These are phyloP conservation scores for Puccinia hordei DNA, from an alignment of 1,284 basidiomycete species.

Conservation along the genomic window DNA sequence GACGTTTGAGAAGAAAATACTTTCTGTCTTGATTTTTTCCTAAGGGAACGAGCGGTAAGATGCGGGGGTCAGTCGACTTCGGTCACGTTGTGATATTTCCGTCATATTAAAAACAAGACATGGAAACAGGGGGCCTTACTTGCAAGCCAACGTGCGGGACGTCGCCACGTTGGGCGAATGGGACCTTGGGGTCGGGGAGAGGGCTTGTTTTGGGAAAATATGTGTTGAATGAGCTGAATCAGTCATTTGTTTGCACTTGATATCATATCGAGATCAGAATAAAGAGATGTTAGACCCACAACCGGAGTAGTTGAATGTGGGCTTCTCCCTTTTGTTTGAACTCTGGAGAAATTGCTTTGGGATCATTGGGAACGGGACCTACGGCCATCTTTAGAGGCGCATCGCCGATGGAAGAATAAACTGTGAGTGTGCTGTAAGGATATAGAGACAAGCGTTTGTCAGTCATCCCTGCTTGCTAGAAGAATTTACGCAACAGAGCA, in stretches of 20 bases:
- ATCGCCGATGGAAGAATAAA: constrained; percentile 4
- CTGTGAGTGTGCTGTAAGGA: constrained; percentile 3
- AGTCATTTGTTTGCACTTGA: not conserved
- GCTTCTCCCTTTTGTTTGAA: constrained; percentile 14
- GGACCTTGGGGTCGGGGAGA: not conserved
- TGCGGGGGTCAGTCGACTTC: not conserved
- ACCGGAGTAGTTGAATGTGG: constrained; percentile 27
- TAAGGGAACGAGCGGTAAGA: not conserved
- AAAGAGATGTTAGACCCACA: not conserved
- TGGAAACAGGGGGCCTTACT: not conserved
- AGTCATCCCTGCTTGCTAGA: too few relatives aligned
- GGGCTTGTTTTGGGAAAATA: not conserved
- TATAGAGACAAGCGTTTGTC: not conserved
- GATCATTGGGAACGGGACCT: not conserved
- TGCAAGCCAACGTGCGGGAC: constrained; percentile 24
- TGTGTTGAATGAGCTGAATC: not conserved
- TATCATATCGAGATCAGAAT: too few relatives aligned
- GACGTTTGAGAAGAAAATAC: constrained; percentile 1
- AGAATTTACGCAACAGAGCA: not conserved
- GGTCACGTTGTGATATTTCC: not conserved
- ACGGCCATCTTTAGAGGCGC: not conserved
- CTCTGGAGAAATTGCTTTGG: constrained; percentile 2
- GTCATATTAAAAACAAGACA: too few relatives aligned
- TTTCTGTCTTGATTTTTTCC: not conserved
- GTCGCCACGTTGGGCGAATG: not conserved